Evolutionary conservation across 2,329 filamentous ascomycete genomes (phyloP), one percentile per base, ranked within the genome.

Genomic region (Fusarium sp.): DNA sequence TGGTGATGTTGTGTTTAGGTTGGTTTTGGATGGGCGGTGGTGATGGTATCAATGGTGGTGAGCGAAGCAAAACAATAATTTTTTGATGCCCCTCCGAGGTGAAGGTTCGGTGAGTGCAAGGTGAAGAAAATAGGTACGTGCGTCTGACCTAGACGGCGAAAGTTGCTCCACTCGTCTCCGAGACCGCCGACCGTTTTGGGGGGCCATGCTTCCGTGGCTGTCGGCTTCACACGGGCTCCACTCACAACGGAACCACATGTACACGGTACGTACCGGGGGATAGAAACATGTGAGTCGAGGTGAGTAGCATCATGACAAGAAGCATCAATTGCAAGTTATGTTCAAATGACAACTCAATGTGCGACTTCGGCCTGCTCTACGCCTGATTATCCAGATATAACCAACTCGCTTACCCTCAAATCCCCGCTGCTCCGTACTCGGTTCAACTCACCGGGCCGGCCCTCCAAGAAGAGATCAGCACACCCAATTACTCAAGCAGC

Each of bases 11-110:
- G n/a, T 36, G 27, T 48, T 29, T 7, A 44, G 19, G 14, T 19
- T 36, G 35, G 43, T 8, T 13, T 39, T 51, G 36, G 38, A 37
- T 46, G 39, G 49, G 35, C 44, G 46, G 37, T 49, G 53, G 36
- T 59, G 48, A 49, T 44, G 45, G 27, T 53, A 51, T 50, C 42
- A 43, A 36, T 44, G 25, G 37, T 49, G 35, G 38, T 52, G 42
- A 50, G 45, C 25, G 52, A 50, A 52, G 47, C 37, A 61, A 57
- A 63, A 63, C 63, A 66, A 66, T 61, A 66, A 56, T 70, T 73
- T 73, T 72, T 71, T 66, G 69, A 62, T 66, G 70, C 72, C 71
- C 71, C 70, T 72, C 72, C 68, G 46, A 68, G 64, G 55, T 66
- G 62, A 60, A 49, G 49, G 39, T 27, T 50, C 47, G 61, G 56